phyloP scores from a whole-genome alignment of 1,284 basidiomycete genomes.

The Malassezia nana region DNA sequence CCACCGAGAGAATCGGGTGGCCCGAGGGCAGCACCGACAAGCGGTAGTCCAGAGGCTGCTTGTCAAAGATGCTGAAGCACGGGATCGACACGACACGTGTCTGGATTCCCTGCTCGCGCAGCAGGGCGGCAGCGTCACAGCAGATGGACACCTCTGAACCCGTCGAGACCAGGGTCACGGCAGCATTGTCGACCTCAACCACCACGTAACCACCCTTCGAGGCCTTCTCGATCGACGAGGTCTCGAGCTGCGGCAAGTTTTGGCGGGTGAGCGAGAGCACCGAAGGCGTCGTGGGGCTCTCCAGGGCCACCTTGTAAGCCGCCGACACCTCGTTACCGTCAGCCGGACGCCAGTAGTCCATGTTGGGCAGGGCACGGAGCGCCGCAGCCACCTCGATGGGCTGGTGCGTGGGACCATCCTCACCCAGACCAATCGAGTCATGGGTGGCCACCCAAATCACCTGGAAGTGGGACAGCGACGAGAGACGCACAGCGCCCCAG shows the following conservation, averaged over 20 bases:
- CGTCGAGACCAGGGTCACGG: slow-evolving; percentile 75
- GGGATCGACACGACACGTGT: slow-evolving; percentile 76
- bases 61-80: slow-evolving; percentile 79
- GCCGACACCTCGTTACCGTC: slow-evolving; percentile 91
- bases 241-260: slow-evolving; percentile 83
- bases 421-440: slow-evolving; percentile 53
- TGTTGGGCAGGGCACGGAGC: slow-evolving; percentile 79
- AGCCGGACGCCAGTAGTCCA: slow-evolving; percentile 62
- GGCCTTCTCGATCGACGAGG: slow-evolving; percentile 74
- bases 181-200: slow-evolving; percentile 62
- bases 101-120: slow-evolving; percentile 61
- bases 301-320: slow-evolving; percentile 70
- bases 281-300: slow-evolving; percentile 67
- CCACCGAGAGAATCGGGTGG: slow-evolving; percentile 77
- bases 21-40: slow-evolving; percentile 76
- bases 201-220: slow-evolving; percentile 79
- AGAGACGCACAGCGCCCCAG: slow-evolving; percentile 78
- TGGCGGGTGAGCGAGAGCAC: slow-evolving; percentile 73
- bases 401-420: slow-evolving; percentile 94
- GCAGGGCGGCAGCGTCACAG: slow-evolving; percentile 68
- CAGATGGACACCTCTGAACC: slow-evolving; percentile 81
- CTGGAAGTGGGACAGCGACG: slow-evolving; percentile 76
- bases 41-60: slow-evolving; percentile 69
- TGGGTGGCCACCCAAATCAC: slow-evolving; percentile 80
- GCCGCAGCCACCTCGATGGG: slow-evolving; percentile 79